Evolutionary conservation across 768 basidiomycete species (phyloP), one percentile per base, ranked within the genome.

Genomic region (Leccinum fibrillosum): DNA sequence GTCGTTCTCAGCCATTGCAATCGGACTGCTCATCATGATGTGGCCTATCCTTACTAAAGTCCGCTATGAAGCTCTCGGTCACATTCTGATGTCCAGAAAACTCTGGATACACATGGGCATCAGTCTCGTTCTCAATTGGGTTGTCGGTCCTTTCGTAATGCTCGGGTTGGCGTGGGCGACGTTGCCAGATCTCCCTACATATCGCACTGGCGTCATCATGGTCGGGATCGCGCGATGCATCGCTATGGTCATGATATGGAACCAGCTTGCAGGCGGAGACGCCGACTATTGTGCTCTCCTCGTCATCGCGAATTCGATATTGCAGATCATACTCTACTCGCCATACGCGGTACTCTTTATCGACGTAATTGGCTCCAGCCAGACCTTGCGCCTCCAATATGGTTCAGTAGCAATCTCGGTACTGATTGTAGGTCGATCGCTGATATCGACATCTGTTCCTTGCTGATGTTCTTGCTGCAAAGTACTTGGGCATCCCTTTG

Each of bases 1-100:
- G 2, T 51, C 42, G 47, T 42, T 23, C 32, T 23, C 60, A 93
- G 91, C 90, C 1, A 90, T 93, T 48, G 86, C 86, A 15, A 77
- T 92, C 44, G 92, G 91, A 1, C 81, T 94, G 35, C 82, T 93
- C 17, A 76, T 92, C 53, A 94, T 94, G 84, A 93, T 93, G 88
- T 92, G 89, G 88, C 92, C 90, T 2, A 81, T 86, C 45, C 80
- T 88, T 54, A 84, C 85, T 48, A 86, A 86, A 73, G 86, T 92
- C 9, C 86, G 87, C 66, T 93, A 89, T 69, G 92, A 93, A 69
- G 68, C 74, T 1, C 78, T 94, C 2, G 86, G 86, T 0, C 57
- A 67, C 10, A 69, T 90, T 30, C 81, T 92, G 61, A 67, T 73
- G 2, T 79, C 84, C 1, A 70, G 69, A 21, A 63, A 66, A 1